phyloP scores from a whole-genome alignment of 352 stramenopile genomes.

The Halophytophthora polymorphica region DNA sequence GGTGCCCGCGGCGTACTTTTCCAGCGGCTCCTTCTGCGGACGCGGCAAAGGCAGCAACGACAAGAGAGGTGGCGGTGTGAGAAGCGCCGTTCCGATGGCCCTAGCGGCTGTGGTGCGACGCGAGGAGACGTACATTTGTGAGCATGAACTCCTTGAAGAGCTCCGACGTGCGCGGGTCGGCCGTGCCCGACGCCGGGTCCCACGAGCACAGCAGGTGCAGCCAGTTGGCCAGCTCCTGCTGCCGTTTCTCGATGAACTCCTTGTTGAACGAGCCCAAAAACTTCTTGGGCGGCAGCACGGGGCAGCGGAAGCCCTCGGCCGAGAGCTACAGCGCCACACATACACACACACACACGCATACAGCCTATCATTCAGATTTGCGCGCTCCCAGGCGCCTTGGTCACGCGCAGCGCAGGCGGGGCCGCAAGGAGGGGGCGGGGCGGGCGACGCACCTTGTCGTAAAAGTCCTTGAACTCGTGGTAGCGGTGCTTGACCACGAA shows the following conservation, averaged over 20 bases:
- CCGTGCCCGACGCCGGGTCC: constrained; percentile 51
- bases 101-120: background rate
- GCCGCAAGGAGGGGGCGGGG: background rate
- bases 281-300: constrained; percentile 84
- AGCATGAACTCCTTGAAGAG: constrained; percentile 82
- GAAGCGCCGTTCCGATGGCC: constrained; percentile 7
- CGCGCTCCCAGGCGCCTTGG: no score
- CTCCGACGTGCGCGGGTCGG: constrained; percentile 71
- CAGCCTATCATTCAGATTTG: no score
- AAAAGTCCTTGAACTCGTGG: constrained; percentile 87
- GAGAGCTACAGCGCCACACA: constrained; percentile 40
- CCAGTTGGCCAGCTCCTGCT: constrained; percentile 86
- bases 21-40: constrained; percentile 68
- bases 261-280: constrained; percentile 89
- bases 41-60: constrained; percentile 2
- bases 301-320: constrained; percentile 70
- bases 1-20: constrained; percentile 44
- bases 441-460: constrained; percentile 63
- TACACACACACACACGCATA: constrained; percentile 9
- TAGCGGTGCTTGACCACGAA: constrained; percentile 83
- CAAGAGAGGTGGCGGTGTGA: constrained; percentile 4
- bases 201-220: constrained; percentile 78
- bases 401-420: no score
- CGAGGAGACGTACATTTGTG: constrained; percentile 45
- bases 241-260: constrained; percentile 88